Base-by-base conservation (phyloP, 2,329 filamentous ascomycete genomes). In the Colletotrichum truncatum region DNA sequence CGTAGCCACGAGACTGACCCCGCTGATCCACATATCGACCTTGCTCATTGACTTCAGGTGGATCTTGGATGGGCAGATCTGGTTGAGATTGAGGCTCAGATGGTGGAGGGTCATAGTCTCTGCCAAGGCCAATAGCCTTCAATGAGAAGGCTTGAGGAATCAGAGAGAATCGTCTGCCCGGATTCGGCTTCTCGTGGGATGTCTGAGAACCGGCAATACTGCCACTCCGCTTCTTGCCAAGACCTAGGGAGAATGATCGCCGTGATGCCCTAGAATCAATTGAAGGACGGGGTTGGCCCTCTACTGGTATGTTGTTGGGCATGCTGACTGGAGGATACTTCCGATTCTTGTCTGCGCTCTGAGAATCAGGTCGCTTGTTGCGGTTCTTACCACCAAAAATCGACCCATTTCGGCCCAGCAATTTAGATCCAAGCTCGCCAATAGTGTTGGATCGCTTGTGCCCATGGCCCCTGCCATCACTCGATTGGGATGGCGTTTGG, bases 261-360 rank as follows among this genome's bases (percentile, higher is more conserved):
- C 91, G 87, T 30, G 88, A 88, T 16, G 80, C 80, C 68, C 82
- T 83, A 3, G 91, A 94, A 69, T 94, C 92, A 73, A 92, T 87
- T 1, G 92, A 94, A 39, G 84, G 82, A 49, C 91, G 84, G 11
- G 84, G 78, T 54, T 86, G 83, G 38, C 89, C 87, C 32, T 83
- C 84, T 49, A 85, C 85, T 6, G 87, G 82, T 77, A 91, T 87
- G 2, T 88, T 83, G 68, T 91, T 91, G 67, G 91, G 88, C 93
- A 98, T 97, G 81, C 94, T 97, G 49, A 95, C 92, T 4, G 95
- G 95, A 60, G 95, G 95, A 73, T 98, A 97, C 68, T 87, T 90
- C 75, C 88, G 90, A 56, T 86, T 81, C 73, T 75, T 77, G 41
- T 74, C 74, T 41, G 67, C 69, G 21, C 66, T 60, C 57, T 71